phyloP scores from a whole-genome alignment of 495 filamentous ascomycete genomes.

The Zalerion maritima region DNA sequence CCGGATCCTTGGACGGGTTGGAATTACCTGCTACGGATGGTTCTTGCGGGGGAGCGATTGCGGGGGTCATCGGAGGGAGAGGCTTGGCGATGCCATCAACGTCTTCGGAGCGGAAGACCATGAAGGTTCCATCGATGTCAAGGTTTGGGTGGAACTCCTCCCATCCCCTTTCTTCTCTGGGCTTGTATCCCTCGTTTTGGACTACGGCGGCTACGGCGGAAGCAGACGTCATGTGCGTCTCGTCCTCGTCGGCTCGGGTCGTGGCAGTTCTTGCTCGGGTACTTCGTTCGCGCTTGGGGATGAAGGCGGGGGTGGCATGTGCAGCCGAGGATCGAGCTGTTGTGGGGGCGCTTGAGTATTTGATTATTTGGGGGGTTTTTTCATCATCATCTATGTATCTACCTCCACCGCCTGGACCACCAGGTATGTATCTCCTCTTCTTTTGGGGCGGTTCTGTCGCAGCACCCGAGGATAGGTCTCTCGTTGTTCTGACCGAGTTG shows the following conservation, averaged over 20 bases:
- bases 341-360: slow-evolving; percentile 22
- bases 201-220: slow-evolving; percentile 74
- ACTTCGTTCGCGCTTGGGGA: slow-evolving; percentile 35
- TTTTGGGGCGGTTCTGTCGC: slow-evolving; percentile 39
- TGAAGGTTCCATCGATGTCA: slow-evolving; percentile 66
- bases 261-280: slow-evolving; percentile 36
- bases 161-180: slow-evolving; percentile 89
- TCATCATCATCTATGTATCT: slow-evolving; percentile 55
- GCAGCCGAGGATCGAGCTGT: slow-evolving; percentile 15
- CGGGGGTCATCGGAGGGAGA: slow-evolving; percentile 29
- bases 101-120: slow-evolving; percentile 66
- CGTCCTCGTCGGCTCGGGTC: slow-evolving; percentile 29
- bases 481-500: slow-evolving; percentile 27
- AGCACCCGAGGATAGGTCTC: slow-evolving; percentile 19
- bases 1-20: slow-evolving; percentile 24
- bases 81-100: slow-evolving; percentile 53
- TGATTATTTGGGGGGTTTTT: slow-evolving; percentile 10
- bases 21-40: slow-evolving; percentile 10
- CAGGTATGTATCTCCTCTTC: slow-evolving; percentile 51
- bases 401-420: slow-evolving; percentile 66
- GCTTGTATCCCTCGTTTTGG: slow-evolving; percentile 90
- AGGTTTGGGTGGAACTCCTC: slow-evolving; percentile 94
- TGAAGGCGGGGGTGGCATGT: slow-evolving; percentile 26
- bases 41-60: slow-evolving; percentile 22
- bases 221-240: slow-evolving; percentile 56